Evolutionary conservation across 768 basidiomycete species (phyloP).

Genomic region (Trametes cinnabarina): DNA sequence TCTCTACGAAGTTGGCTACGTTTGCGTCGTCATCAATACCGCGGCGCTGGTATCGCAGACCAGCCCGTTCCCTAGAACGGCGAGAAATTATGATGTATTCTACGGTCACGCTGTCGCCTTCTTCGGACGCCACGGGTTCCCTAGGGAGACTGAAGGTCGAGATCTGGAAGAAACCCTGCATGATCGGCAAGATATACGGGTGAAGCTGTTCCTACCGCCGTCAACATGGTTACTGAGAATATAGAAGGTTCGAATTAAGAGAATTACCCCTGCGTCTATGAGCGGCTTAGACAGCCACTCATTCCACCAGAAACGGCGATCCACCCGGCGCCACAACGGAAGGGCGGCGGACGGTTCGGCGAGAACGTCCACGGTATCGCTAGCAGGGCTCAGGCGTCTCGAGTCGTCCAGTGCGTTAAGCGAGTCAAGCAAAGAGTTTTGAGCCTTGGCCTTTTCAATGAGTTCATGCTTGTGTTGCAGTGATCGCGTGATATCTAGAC

Average conservation of each 20-base stretch:
- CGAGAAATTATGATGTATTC: conserved; percentile 85
- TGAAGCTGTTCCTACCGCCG: conserved; percentile 53
- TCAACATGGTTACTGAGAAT: not conserved
- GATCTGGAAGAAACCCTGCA: conserved; percentile 90
- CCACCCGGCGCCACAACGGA: conserved; percentile 89
- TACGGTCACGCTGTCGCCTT: conserved; percentile 43
- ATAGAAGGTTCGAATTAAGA: not conserved
- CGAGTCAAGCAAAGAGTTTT: conserved; percentile 58
- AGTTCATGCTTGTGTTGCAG: conserved; percentile 77
- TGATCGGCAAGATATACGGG: conserved; percentile 82
- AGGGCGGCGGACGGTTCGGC: conserved; percentile 74
- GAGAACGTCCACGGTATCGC: conserved; percentile 48
- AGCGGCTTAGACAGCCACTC: conserved; percentile 83
- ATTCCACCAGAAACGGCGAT: conserved; percentile 96
- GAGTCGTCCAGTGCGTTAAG: conserved; percentile 48
- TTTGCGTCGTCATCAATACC: conserved; percentile 92
- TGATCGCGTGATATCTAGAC: conserved; percentile 75
- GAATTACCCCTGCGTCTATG: conserved; percentile 77
- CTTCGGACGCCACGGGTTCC: conserved; percentile 39
- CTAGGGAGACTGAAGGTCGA: conserved; percentile 63
- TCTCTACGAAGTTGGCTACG: conserved; percentile 96
- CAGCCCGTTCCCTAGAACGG: conserved; percentile 85
- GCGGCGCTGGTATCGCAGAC: conserved; percentile 89
- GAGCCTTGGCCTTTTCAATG: conserved; percentile 52
- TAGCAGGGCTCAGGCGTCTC: conserved; percentile 25